These are phyloP conservation scores for Coemansia umbellata DNA, from an alignment of 192 early-diverging fungal genomes.

Conservation along the genomic window DNA sequence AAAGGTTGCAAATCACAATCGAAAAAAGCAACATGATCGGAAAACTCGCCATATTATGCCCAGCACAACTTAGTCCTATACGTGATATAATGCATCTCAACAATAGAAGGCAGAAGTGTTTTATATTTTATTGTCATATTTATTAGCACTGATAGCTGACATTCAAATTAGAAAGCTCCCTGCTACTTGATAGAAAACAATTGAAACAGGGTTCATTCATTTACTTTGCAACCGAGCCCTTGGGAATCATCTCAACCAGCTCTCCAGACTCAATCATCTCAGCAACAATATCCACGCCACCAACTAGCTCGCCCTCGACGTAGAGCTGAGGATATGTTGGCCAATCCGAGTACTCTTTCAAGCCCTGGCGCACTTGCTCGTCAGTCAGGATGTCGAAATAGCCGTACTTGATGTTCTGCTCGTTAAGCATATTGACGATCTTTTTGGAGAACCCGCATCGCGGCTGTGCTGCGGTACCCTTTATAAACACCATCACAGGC, in stretches of 20 bases:
- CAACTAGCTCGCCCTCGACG: conserved; percentile 85
- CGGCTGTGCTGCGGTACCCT: conserved; percentile 88
- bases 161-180: no score
- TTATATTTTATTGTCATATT: no score
- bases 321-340: conserved; percentile 96
- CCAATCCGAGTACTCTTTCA: conserved; percentile 91
- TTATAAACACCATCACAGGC: conserved; percentile 94
- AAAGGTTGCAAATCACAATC: conserved; percentile 67
- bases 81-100: background rate
- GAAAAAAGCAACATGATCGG: conserved; percentile 68
- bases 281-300: conserved; percentile 92
- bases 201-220: no score
- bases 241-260: conserved; percentile 61
- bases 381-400: conserved; percentile 91
- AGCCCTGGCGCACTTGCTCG: conserved; percentile 85
- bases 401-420: conserved; percentile 54
- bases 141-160: no score
- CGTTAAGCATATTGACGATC: conserved; percentile 71
- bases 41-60: conserved; percentile 54
- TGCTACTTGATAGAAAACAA: no score
- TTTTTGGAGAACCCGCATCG: conserved; percentile 89
- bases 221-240: conserved; percentile 8
- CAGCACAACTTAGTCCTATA: background rate
- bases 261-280: conserved; percentile 82
- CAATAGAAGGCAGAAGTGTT: no score